A percentile compares a stretch with the other conserved stretches of the same genome.
phyloP scores from a whole-genome alignment of 768 basidiomycete genomes.

The Russula abietina region DNA sequence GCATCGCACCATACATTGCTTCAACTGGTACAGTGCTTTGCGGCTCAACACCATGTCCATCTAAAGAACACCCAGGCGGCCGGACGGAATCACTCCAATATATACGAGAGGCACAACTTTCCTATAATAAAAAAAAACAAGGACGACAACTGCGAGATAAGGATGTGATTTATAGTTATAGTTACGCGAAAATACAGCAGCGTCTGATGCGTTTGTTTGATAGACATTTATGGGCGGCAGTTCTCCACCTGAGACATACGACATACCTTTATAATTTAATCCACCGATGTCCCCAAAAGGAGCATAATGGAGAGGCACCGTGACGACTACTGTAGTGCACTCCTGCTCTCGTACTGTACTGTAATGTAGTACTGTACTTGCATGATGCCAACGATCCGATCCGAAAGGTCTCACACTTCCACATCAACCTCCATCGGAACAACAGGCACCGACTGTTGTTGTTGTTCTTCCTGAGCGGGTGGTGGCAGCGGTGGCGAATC shows the following conservation, averaged over 20 bases:
- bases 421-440: conserved; percentile 37
- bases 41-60: not conserved
- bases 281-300: not conserved
- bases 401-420: conserved; percentile 27
- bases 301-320: not conserved
- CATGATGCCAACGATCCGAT: not conserved
- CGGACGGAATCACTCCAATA: not conserved
- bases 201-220: conserved; percentile 4
- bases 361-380: no score
- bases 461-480: conserved; percentile 14
- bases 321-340: not conserved
- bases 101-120: no score
- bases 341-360: not conserved
- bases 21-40: not conserved
- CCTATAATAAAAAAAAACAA: not conserved
- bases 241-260: not conserved
- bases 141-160: conserved; percentile 11
- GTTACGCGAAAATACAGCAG: not conserved
- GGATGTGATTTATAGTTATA: not conserved
- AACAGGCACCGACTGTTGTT: conserved; percentile 28
- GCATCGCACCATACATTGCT: not conserved
- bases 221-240: not conserved
- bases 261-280: no score
- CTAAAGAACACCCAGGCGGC: not conserved
- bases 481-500: conserved; percentile 16